Conservation (phyloP, 768 basidiomycete species). For the Porpolomopsis calyptriformis region DNA sequence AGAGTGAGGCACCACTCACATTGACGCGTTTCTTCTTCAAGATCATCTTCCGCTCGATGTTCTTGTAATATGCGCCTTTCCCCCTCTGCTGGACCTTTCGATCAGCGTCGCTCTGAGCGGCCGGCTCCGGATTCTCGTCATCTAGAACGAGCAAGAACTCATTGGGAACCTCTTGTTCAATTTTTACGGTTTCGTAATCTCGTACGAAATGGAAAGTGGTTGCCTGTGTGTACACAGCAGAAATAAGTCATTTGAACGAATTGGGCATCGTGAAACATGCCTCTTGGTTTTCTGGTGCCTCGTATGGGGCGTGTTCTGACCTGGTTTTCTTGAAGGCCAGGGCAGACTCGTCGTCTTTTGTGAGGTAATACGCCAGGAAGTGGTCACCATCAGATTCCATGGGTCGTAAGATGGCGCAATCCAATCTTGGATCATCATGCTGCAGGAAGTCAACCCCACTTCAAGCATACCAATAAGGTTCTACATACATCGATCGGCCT, state of each 20-base stretch:
- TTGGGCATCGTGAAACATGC: slow-evolving; percentile 22
- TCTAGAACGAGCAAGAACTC: slow-evolving; percentile 73
- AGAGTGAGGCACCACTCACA: slow-evolving; percentile 33
- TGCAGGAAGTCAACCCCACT: slow-evolving; percentile 17
- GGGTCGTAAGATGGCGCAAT: slow-evolving; percentile 77
- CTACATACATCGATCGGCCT: slow-evolving; percentile 49
- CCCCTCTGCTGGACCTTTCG: slow-evolving; percentile 21
- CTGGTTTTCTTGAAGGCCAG: slow-evolving; percentile 53
- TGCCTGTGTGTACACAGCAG: slow-evolving; percentile 29
- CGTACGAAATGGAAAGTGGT: slow-evolving; percentile 68
- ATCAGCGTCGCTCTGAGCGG: slow-evolving; percentile 25
- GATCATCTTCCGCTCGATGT: slow-evolving; percentile 80
- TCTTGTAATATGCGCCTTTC: slow-evolving; percentile 81
- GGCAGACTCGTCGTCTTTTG: slow-evolving; percentile 64
- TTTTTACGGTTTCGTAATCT: slow-evolving; percentile 80
- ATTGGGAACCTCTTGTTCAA: slow-evolving; percentile 78
- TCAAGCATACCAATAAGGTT: neutral
- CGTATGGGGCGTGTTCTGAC: slow-evolving; percentile 29
- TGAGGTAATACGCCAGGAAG: slow-evolving; percentile 78
- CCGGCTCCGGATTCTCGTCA: slow-evolving; percentile 33
- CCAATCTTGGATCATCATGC: slow-evolving; percentile 70
- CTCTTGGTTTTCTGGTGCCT: slow-evolving; percentile 45
- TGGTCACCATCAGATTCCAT: slow-evolving; percentile 86
- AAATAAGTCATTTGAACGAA: neutral
- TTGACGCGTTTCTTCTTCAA: slow-evolving; percentile 78